Base-by-base conservation (phyloP, 2,329 filamentous ascomycete species). In the Phoma sp. region DNA sequence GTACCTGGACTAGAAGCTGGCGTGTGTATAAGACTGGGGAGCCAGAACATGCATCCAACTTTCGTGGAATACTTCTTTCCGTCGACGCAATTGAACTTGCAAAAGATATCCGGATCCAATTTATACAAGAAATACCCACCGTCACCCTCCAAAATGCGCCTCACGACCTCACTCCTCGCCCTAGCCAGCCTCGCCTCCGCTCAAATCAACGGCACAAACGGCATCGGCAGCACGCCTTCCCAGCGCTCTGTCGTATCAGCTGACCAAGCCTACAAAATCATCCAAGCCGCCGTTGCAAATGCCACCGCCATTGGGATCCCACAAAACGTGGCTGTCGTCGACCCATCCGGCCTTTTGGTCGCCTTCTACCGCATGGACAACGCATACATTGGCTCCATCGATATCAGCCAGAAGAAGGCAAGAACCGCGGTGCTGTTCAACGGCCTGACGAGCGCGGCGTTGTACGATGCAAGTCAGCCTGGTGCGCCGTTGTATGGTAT, bases 341-440 rank as follows among this genome's bases (percentile, higher is more conserved):
- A 71, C 39, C 65, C 69, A 0, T 67, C 65, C 1, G 68, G 69
- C 6, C 39, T 70, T 1, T 58, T 71, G 13, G 64, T 72, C 29
- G 68, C 66, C 7, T 71, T 71, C 51, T 43, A 63, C 8, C 61
- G 61, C 29, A 68, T 70, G 67, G 69, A 72, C 57, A 70, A 70
- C 25, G 65, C 70, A 2, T 66, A 55, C 40, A 47, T 60, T 4
- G 69, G 67, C 7, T 69, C 64, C 24, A 68, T 72, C 38, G 69
- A 71, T 21, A 60, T 72, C 13, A 65, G 62, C 5, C 60, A 60
- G 27, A 71, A 69, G 55, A 72, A 72, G 48, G 68, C 70, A 12
- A 57, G 62, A 15, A 71, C 69, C 2, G 63, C 64, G 3, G 65
- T 70, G 7, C 33, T 71, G 8, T 71, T 71, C 46, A 69, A 68